These are phyloP conservation scores for Trichoderma afroharzianum DNA, from an alignment of 2,329 filamentous ascomycete genomes.

Conservation along the genomic window DNA sequence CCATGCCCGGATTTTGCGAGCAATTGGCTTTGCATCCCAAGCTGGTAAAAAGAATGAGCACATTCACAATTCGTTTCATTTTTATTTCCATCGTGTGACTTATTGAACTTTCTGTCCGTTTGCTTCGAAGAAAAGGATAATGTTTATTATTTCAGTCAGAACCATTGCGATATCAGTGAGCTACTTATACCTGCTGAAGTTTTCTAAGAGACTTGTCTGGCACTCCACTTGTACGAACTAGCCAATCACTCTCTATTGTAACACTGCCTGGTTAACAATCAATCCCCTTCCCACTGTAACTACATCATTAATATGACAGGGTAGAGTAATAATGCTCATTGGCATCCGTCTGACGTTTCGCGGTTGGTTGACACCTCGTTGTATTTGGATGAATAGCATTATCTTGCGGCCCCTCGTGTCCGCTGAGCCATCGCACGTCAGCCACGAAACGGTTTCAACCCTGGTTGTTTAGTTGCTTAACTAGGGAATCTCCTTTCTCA, in stretches of 20 bases:
- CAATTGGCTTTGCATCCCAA: not conserved
- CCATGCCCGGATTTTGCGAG: not conserved
- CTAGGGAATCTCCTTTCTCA: not conserved
- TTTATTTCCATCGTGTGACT: not conserved
- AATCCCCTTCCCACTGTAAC: not conserved
- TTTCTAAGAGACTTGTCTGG: not conserved
- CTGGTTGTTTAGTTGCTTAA: not conserved
- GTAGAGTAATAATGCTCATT: not conserved
- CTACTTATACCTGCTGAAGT: not conserved
- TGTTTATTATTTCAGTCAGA: not conserved
- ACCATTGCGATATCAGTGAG: not conserved
- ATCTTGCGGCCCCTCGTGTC: no score
- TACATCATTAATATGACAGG: not conserved
- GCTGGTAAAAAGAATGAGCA: not conserved
- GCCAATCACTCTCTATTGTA: not conserved
- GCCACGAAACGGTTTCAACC: not conserved
- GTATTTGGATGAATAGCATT: not conserved
- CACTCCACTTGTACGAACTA: not conserved
- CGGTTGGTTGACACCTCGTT: not conserved
- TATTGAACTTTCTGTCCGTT: not conserved
- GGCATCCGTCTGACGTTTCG: not conserved
- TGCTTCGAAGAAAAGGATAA: not conserved
- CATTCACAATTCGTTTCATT: not conserved
- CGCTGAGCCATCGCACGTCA: not conserved
- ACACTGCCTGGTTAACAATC: not conserved